These are phyloP conservation scores for Lentinus tigrinus DNA, from an alignment of 768 basidiomycete genomes.

Conservation along the genomic window DNA sequence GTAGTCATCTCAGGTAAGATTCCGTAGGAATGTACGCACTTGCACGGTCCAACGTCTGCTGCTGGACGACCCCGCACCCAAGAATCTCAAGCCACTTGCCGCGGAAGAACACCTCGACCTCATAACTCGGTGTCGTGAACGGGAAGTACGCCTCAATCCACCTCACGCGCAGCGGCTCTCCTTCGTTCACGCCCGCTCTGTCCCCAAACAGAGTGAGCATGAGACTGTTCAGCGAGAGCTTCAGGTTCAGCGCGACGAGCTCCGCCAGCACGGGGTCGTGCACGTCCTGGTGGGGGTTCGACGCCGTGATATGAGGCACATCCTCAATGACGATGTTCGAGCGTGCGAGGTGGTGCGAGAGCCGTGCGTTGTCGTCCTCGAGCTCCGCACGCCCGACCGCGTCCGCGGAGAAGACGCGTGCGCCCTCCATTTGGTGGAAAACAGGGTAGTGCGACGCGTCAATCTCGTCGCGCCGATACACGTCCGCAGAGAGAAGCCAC, in stretches of 20 bases:
- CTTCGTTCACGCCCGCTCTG: conserved; percentile 44
- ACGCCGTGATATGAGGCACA: conserved; percentile 63
- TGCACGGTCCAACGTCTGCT: conserved; percentile 83
- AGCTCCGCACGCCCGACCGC: conserved; percentile 58
- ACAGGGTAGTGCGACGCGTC: conserved; percentile 96
- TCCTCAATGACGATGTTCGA: conserved; percentile 89
- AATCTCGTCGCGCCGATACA: conserved; percentile 97
- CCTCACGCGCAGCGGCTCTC: conserved; percentile 79
- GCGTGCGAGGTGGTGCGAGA: conserved; percentile 56
- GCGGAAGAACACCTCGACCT: conserved; percentile 95
- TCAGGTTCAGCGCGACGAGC: conserved; percentile 80
- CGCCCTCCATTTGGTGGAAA: conserved; percentile 98
- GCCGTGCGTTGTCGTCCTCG: conserved; percentile 65
- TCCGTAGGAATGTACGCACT: too few relatives aligned
- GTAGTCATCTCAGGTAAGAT: too few relatives aligned
- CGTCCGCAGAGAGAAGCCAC: conserved; percentile 95
- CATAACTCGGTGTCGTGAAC: conserved; percentile 96
- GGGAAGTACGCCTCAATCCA: conserved; percentile 99
- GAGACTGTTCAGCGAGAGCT: conserved; percentile 84
- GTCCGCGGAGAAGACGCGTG: conserved; percentile 71
- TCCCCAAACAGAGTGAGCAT: conserved; percentile 81
- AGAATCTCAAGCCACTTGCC: conserved; percentile 98
- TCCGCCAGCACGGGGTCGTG: conserved; percentile 77
- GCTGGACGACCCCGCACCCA: conserved; percentile 88
- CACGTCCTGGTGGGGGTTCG: conserved; percentile 78